Percentiles rank a stretch among this genome's conserved stretches.
phyloP scores from a whole-genome alignment of 2,329 filamentous ascomycete species.

The Colletotrichum aenigma region DNA sequence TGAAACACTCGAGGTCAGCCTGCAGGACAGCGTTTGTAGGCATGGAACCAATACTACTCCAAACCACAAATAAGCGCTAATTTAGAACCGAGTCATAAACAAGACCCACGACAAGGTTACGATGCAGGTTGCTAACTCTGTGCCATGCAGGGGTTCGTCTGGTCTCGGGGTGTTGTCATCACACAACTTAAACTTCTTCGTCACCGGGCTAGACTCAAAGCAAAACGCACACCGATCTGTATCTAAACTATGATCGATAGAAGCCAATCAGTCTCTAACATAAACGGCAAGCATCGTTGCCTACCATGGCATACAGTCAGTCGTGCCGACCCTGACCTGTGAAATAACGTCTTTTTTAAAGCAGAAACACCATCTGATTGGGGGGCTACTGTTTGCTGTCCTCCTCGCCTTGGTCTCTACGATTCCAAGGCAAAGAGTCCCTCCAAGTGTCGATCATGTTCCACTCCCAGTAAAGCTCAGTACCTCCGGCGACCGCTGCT shows the following conservation, averaged over 20 bases:
- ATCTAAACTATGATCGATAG: background rate
- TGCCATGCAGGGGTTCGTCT: background rate
- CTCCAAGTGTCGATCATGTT: background rate
- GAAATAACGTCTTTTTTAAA: accelerated
- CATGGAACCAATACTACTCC: accelerated
- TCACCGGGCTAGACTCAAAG: background rate
- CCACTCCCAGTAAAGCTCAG: background rate
- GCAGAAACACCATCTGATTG: background rate
- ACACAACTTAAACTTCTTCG: background rate
- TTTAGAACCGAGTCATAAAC: background rate
- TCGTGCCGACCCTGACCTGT: accelerated
- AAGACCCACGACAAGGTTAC: background rate
- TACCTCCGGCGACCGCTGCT: background rate
- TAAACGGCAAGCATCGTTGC: background rate
- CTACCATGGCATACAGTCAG: background rate
- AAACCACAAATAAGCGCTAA: background rate
- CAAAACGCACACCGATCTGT: background rate
- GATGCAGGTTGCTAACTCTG: background rate
- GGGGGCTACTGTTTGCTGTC: background rate
- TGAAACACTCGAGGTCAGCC: background rate
- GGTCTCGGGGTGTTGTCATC: background rate
- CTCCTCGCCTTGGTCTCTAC: background rate
- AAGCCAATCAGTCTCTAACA: background rate
- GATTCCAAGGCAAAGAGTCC: background rate
- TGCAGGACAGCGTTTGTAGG: background rate